Evolutionary conservation across 805 yeast genomes (phyloP).

Genomic region (Priceomyces melissophilus): DNA sequence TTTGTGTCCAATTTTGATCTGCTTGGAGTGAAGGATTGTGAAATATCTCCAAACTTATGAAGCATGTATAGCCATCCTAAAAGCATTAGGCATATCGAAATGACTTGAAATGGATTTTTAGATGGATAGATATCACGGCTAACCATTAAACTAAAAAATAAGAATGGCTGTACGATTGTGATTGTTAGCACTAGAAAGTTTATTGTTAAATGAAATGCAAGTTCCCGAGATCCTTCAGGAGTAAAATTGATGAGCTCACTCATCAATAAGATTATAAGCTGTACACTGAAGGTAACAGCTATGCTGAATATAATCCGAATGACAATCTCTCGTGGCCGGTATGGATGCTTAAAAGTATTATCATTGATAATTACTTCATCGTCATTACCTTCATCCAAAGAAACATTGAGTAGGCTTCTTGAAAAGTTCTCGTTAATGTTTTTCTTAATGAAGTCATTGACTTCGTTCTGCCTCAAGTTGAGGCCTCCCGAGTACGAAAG

Average conservation of each 20-base stretch:
- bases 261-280: conserved; percentile 32
- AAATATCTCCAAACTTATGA: conserved; percentile 31
- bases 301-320: conserved; percentile 27
- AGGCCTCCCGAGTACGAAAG: conserved; percentile 19
- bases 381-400: conserved; percentile 12
- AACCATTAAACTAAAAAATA: conserved; percentile 28
- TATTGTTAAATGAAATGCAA: conserved; percentile 38
- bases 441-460: conserved; percentile 21
- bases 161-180: conserved; percentile 43
- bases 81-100: conserved; percentile 10
- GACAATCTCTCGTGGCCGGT: conserved; percentile 3
- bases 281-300: conserved; percentile 28
- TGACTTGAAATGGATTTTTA: not conserved
- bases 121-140: conserved; percentile 25
- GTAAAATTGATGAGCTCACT: conserved; percentile 29
- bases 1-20: conserved; percentile 14
- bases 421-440: conserved; percentile 15
- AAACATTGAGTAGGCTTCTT: conserved; percentile 13
- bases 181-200: conserved; percentile 36
- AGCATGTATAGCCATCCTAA: conserved; percentile 32
- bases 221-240: conserved; percentile 20
- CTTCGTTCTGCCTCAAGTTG: conserved; percentile 16
- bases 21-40: conserved; percentile 21
- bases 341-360: no score
- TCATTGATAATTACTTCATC: conserved; percentile 7